Evolutionary conservation across 192 early-diverging fungal species (phyloP), one percentile per base, ranked within the genome.

Genomic region (Dispira simplex): DNA sequence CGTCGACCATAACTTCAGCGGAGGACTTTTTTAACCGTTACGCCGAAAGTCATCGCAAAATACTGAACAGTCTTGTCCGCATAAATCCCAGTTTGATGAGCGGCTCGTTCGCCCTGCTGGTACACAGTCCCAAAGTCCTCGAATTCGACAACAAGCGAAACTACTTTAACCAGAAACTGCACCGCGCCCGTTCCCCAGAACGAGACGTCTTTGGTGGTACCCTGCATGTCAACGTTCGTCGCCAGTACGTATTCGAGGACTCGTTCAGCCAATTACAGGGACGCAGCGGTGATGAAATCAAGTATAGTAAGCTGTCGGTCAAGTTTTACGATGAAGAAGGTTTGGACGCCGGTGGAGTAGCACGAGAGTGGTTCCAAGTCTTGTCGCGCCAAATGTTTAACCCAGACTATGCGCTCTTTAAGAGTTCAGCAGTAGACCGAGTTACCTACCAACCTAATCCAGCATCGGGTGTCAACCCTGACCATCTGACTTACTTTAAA

Each of bases 121-220:
- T 99, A n/a, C 89, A 89, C 63, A 97, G 96, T 68, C 92, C 94
- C 54, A 96, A 94, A 68, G 90, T 97, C 65, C 77, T 99, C 47
- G 94, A 99, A 66, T 99, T 99, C 76, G 96, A 99, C 79, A 99
- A 97, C 80, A 99, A 99, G 77, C 83, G 94, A 23, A 93, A 93
- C 66, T 99, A 95, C 79, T 98, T 98, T 71, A 85, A 81, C 63
- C 93, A 93, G 70, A 91, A 94, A 63, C 77, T 98, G 55, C 93
- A 94, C 71, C 93, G 95, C 71, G n/a, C n/a, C n/a, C 84, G 90
- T 49, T 76, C 75, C 54, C 57, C 63, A n/a, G 58, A 44, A 47
- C 75, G 85, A 18, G 77, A 84, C 23, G 77, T 83, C 67, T 87
- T 85, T 67, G 79, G 85, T 10, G n/a, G n/a, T n/a, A 72, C 82